A percentile compares a stretch with the other conserved stretches of the same genome.
Evolutionary conservation across 2,329 filamentous ascomycete genomes (phyloP).

Genomic region (Endothia cerciana): DNA sequence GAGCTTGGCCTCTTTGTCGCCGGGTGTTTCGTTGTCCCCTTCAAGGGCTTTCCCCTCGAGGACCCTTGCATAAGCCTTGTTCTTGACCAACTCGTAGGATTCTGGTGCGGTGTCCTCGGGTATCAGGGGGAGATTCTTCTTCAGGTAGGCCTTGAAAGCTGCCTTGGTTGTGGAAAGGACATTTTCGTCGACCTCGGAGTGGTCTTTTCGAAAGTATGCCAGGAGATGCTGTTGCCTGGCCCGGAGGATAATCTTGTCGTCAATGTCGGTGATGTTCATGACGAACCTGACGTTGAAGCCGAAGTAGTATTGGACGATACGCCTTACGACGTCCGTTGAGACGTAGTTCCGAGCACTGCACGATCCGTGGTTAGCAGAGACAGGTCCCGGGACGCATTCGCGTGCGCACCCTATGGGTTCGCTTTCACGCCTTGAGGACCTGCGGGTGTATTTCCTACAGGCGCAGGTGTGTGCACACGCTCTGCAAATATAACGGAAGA

Average conservation of each 20-base stretch:
- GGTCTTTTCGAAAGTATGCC: conserved; percentile 60
- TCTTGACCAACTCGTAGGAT: conserved; percentile 55
- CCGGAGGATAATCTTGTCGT: conserved; percentile 68
- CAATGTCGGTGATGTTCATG: conserved; percentile 90
- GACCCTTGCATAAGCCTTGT: conserved; percentile 55
- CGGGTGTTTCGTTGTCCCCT: conserved; percentile 59
- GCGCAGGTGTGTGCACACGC: no score
- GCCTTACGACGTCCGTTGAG: conserved; percentile 83
- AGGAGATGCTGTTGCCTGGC: conserved; percentile 64
- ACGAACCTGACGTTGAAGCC: conserved; percentile 82
- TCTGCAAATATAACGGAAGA: neutral
- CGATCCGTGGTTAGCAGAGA: neutral
- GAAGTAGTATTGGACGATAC: conserved; percentile 83
- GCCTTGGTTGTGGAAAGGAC: conserved; percentile 37
- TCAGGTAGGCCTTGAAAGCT: conserved; percentile 60
- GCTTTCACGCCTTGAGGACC: no score
- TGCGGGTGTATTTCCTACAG: neutral
- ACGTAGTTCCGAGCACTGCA: conserved; percentile 77
- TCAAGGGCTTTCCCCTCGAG: conserved; percentile 59
- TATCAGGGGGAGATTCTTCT: conserved; percentile 57
- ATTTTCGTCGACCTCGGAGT: conserved; percentile 42
- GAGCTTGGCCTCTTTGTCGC: conserved; percentile 82
- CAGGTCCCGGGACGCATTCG: neutral
- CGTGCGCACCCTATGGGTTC: neutral
- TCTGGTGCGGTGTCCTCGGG: conserved; percentile 42